These are phyloP conservation scores for Haplosporangium sp. DNA, from an alignment of 371 early-diverging fungal genomes.

Conservation along the genomic window DNA sequence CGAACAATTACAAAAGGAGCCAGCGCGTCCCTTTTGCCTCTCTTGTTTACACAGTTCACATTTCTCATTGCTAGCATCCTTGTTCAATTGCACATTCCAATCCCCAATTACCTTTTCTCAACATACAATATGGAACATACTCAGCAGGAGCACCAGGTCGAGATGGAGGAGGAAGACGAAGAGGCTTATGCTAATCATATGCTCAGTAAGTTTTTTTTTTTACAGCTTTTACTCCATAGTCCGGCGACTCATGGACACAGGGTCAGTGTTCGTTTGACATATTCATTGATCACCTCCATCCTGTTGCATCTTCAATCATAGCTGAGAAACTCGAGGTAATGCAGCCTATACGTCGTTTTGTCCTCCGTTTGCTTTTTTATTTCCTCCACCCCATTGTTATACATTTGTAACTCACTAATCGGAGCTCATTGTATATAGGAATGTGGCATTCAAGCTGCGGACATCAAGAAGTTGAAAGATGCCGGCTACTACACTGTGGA, in stretches of 20 bases:
- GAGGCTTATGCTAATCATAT: conserved; percentile 22
- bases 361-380: background rate
- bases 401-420: background rate
- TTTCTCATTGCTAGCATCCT: background rate
- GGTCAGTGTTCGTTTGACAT: conserved; percentile 40
- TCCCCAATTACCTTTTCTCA: background rate
- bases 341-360: background rate
- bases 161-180: conserved; percentile 43
- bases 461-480: conserved; percentile 90
- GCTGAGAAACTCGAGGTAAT: conserved; percentile 48
- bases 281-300: background rate
- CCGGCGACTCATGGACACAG: background rate
- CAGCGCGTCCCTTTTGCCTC: background rate
- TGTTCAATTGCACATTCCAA: background rate
- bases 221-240: background rate
- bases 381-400: background rate
- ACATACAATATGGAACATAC: conserved; percentile 31
- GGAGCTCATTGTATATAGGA: conserved; percentile 60
- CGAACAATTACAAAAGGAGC: background rate
- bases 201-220: conserved; percentile 26
- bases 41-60: background rate
- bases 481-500: conserved; percentile 98
- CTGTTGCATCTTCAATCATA: conserved; percentile 3
- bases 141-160: conserved; percentile 34
- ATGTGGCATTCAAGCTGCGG: conserved; percentile 85